Conservation (phyloP, 345 rosid species). For the Pistacia vera region DNA sequence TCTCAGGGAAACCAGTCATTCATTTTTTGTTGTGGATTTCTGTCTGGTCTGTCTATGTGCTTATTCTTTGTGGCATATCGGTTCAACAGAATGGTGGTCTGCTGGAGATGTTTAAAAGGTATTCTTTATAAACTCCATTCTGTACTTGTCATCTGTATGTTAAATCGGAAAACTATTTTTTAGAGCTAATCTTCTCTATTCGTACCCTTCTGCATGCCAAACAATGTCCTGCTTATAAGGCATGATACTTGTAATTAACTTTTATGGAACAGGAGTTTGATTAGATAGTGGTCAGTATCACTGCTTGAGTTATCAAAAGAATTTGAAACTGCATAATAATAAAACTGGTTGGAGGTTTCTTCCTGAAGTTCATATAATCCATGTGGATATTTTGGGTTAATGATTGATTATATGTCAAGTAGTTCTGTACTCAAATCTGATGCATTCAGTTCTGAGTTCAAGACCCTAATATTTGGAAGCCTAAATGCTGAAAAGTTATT, state of each 20-base stretch:
- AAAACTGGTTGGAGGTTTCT: not conserved
- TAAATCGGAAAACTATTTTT: not conserved
- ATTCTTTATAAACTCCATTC: conserved; percentile 22
- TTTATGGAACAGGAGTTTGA: not conserved
- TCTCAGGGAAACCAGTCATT: conserved; percentile 59
- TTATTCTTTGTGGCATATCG: conserved; percentile 66
- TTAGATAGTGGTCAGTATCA: not conserved
- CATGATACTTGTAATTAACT: not conserved
- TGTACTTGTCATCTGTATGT: conserved; percentile 2
- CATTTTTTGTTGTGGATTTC: conserved; percentile 72
- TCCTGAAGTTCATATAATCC: not conserved
- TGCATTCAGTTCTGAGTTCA: not conserved
- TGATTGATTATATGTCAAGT: not conserved
- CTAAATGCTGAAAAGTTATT: not conserved
- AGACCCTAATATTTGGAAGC: not conserved
- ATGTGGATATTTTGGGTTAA: not conserved
- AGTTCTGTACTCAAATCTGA: not conserved
- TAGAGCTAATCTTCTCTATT: not conserved
- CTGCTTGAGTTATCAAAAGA: not conserved
- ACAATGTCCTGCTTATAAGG: not conserved
- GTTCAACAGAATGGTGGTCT: conserved; percentile 70
- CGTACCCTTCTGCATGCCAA: conserved; percentile 7
- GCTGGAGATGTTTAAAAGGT: conserved; percentile 88
- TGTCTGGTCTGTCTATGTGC: conserved; percentile 67
- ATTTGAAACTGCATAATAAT: not conserved